phyloP scores from a whole-genome alignment of 345 rosid species.

The Raphanus raphanistrum region DNA sequence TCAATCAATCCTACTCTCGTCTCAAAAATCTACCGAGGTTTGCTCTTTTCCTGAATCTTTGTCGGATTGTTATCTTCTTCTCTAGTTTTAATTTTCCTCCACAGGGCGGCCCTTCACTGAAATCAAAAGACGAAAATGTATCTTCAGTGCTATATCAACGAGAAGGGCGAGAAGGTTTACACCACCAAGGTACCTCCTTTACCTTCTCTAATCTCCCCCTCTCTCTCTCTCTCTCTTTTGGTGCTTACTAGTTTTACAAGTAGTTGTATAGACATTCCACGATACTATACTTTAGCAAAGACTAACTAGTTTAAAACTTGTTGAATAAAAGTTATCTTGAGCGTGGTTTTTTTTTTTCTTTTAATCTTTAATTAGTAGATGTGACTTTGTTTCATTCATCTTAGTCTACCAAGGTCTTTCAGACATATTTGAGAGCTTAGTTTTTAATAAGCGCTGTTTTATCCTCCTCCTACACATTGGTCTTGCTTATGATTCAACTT shows the following conservation, averaged over 20 bases:
- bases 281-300: background rate
- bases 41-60: background rate
- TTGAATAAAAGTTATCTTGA: background rate
- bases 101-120: background rate
- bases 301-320: background rate
- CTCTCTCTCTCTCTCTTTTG: background rate
- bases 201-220: slow-evolving; percentile 1
- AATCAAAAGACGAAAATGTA: slow-evolving; percentile 43
- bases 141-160: slow-evolving; percentile 79
- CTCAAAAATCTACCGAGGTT: slow-evolving; percentile 24
- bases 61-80: background rate
- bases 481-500: background rate
- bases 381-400: background rate
- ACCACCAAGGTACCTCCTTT: slow-evolving; percentile 64
- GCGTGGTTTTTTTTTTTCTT: slow-evolving; percentile 1
- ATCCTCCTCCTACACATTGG: too few relatives aligned
- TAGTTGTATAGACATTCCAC: background rate
- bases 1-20: background rate
- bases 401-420: background rate
- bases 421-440: background rate
- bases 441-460: too few relatives aligned
- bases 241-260: background rate
- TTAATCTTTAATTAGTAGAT: background rate
- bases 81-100: background rate
- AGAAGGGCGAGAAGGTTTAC: slow-evolving; percentile 78